These are phyloP conservation scores for Acanthamoeba triangularis DNA, from an alignment of 208 protist genomes.

Conservation along the genomic window DNA sequence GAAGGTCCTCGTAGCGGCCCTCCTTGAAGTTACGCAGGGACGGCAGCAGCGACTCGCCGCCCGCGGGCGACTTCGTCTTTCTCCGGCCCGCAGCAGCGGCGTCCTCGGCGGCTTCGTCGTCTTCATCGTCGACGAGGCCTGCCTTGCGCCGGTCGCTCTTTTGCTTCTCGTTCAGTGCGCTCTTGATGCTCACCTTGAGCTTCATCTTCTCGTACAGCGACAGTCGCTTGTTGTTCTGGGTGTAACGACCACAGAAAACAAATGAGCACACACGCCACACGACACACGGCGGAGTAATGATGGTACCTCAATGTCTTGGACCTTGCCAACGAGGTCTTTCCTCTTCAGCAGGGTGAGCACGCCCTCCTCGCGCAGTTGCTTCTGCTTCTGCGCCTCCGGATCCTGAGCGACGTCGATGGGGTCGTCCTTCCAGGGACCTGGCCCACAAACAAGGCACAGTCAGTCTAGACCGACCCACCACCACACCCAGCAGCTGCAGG, in stretches of 20 bases:
- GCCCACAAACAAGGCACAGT: not conserved
- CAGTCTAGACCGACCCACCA: too few relatives aligned
- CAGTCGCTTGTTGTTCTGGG: not conserved
- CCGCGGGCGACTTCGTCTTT: not conserved
- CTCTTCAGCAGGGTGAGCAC: constrained; percentile 13
- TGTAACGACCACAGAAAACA: not conserved
- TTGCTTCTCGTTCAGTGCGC: constrained; percentile 8
- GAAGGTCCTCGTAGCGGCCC: constrained; percentile 12
- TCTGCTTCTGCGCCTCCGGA: not conserved
- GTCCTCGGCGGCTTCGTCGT: not conserved
- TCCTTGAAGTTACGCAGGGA: constrained; percentile 22
- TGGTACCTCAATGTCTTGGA: not conserved
- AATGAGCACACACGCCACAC: not conserved
- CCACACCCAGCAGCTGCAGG: not conserved
- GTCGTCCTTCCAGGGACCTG: constrained; percentile 13
- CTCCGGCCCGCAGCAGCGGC: not conserved
- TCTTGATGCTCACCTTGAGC: constrained; percentile 30
- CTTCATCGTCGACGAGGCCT: not conserved
- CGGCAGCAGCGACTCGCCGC: not conserved
- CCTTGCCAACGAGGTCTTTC: constrained; percentile 2
- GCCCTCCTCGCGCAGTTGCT: constrained; percentile 13
- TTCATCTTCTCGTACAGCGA: constrained; percentile 46
- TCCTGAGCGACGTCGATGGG: not conserved
- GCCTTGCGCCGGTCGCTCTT: not conserved
- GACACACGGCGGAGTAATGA: not conserved